Base-by-base conservation (phyloP, 306 rosid genomes). In the Citrullus amarus region DNA sequence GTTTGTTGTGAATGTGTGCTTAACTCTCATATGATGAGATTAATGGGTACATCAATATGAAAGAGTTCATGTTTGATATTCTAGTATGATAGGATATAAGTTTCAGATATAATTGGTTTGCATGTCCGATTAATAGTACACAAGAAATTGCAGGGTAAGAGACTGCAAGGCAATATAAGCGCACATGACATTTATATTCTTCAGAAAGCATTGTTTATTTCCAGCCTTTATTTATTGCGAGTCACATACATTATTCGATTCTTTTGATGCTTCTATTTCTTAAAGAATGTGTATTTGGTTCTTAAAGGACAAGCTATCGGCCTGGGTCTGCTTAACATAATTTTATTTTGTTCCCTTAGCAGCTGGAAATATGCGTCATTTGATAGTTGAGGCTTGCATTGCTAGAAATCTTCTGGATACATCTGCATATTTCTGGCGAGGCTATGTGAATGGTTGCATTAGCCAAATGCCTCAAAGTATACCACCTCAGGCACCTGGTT, bases 301-400 rank as follows among this genome's bases (percentile, higher is more conserved):
- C 76, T 70, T 69, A 18, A 15, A 68, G 51, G 53, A 70, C 7
- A 70, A 70, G 38, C 76, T 46, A 25, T 58, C 6, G 6, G 36
- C 11, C 16, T 80, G 80, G 60, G 71, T 59, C 48, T 55, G 10
- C 58, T 50, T 77, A 28, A 61, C 69, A 81, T 57, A 69, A 63
- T 39, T 79, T 18, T 18, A 74, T 62, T 77, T 78, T 69, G 8
- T 61, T 39, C 56, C 50, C 54, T 78, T 84, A 82, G 79, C 97
- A 92, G 99, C 99, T 79, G 99, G 99, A 80, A 92, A 92, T 85
- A 83, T 95, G 93, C 91, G 91, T 50, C 97, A 95, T 88, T 84
- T 95, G 88, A 88, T 95, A 80, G 97, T 91, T 79, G 99, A 95
- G 89, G 97, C 99, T 84, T 95, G 93, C 80, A 91, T 95, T 83